A percentile compares a stretch with the other conserved stretches of the same genome.
Evolutionary conservation across 163 green algal species (phyloP).

Genomic region (Coccomyxa subellipsoidea): DNA sequence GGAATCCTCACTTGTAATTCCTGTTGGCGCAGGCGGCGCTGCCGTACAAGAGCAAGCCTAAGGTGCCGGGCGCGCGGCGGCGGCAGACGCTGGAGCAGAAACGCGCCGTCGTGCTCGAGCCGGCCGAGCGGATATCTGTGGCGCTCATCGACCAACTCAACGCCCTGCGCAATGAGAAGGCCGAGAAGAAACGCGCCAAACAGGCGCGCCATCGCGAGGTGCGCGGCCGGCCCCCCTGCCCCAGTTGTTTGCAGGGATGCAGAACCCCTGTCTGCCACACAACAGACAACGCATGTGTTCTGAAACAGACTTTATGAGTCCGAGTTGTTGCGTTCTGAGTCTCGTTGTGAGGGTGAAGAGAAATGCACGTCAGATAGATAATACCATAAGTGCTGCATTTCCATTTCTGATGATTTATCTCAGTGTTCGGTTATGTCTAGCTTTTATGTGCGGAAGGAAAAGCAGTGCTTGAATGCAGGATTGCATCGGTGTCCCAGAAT

Average conservation of each 20-base stretch:
- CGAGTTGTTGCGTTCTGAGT: too few relatives aligned
- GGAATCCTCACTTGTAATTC: not conserved
- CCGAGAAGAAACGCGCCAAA: slow-evolving; percentile 32
- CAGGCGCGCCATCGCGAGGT: slow-evolving; percentile 38
- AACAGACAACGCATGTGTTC: not conserved
- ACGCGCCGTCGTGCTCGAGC: slow-evolving; percentile 87
- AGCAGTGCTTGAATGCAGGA: too few relatives aligned
- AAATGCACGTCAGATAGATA: too few relatives aligned
- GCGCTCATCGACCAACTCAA: slow-evolving; percentile 91
- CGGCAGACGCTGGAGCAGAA: slow-evolving; percentile 82
- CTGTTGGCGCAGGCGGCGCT: slow-evolving; percentile 81
- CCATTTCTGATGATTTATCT: too few relatives aligned
- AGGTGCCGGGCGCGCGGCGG: slow-evolving; percentile 56
- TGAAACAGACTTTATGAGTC: too few relatives aligned
- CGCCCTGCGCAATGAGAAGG: slow-evolving; percentile 75
- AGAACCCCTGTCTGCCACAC: not conserved
- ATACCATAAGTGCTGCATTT: too few relatives aligned
- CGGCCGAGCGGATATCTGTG: slow-evolving; percentile 50
- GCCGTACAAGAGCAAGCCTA: slow-evolving; percentile 97
- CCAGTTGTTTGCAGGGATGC: not conserved
- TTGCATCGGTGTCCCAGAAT: not conserved
- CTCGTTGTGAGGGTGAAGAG: too few relatives aligned
- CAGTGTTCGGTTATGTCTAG: too few relatives aligned
- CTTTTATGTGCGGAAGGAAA: too few relatives aligned
- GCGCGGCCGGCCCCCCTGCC: not conserved